Percentiles rank a stretch among this genome's conserved stretches.
These are phyloP conservation scores for Solanum pinnatisectum DNA, from an alignment of 257 asterid species.

Conservation along the genomic window DNA sequence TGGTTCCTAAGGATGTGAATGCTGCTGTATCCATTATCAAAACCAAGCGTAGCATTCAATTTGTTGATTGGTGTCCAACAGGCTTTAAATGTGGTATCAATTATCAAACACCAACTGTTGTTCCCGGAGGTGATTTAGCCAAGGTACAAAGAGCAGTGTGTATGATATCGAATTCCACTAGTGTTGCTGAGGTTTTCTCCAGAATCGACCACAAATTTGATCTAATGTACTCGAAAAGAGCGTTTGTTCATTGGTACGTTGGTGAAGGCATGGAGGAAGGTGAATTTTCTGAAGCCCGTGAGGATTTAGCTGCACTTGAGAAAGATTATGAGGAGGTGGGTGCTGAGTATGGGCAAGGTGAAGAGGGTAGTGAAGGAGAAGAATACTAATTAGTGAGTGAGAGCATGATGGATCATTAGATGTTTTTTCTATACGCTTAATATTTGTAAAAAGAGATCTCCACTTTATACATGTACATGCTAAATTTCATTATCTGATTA, in stretches of 20 bases:
- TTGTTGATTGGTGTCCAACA: constrained; percentile 8
- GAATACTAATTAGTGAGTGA: not conserved
- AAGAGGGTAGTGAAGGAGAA: constrained; percentile 5
- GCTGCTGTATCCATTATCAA: not conserved
- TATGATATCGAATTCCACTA: constrained; percentile 4
- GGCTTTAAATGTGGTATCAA: constrained; percentile 6
- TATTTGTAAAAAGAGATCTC: not conserved
- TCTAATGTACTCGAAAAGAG: constrained; percentile 4
- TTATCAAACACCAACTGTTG: constrained; percentile 2
- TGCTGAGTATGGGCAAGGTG: constrained; percentile 1
- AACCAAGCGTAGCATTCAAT: not conserved
- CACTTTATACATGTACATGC: not conserved
- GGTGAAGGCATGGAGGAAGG: constrained; percentile 12
- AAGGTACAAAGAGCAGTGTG: constrained; percentile 4
- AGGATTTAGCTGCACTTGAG: constrained; percentile 7
- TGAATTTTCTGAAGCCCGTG: constrained; percentile 8
- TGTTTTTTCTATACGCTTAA: not conserved
- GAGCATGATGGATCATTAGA: not conserved
- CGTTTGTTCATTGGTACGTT: constrained; percentile 9
- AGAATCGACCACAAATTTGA: constrained; percentile 4
- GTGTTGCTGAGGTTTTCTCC: constrained; percentile 5
- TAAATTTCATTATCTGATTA: not conserved
- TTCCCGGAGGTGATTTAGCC: constrained; percentile 3
- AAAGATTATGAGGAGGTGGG: constrained; percentile 8
- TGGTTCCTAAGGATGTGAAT: constrained; percentile 3